Evolutionary conservation across 2,329 filamentous ascomycete species (phyloP).

Genomic region (Aspergillus hortae): DNA sequence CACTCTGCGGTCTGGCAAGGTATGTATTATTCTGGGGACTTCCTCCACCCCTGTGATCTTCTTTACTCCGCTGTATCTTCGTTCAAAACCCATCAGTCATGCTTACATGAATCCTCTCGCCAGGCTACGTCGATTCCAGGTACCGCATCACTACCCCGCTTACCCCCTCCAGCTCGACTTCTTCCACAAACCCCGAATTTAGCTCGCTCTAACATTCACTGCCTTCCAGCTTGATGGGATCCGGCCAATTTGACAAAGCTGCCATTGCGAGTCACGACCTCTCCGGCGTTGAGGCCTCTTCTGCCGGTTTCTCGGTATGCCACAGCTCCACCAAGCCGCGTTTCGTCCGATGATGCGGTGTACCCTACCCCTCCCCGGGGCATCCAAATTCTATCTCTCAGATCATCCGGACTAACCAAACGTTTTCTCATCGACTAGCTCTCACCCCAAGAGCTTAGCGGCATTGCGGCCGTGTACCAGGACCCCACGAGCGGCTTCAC

Average conservation of each 20-base stretch:
- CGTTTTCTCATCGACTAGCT: conserved; percentile 34
- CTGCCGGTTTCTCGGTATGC: conserved; percentile 68
- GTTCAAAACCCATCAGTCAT: not conserved
- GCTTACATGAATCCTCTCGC: conserved; percentile 10
- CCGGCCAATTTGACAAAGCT: conserved; percentile 75
- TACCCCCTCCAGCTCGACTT: conserved; percentile 8
- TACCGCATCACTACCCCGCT: conserved; percentile 34
- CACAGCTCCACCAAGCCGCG: conserved; percentile 10
- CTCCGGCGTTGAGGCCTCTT: conserved; percentile 74
- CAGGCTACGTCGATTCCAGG: conserved; percentile 63
- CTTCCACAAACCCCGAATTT: conserved; percentile 10
- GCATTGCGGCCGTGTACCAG: conserved; percentile 51
- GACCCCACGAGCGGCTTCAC: conserved; percentile 46
- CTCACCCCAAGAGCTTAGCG: conserved; percentile 53
- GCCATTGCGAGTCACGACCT: conserved; percentile 79
- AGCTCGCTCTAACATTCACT: conserved; percentile 7
- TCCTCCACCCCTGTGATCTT: not conserved
- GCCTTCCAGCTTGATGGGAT: conserved; percentile 67
- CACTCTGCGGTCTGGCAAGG: conserved; percentile 37
- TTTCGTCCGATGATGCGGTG: not conserved
- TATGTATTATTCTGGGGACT: conserved; percentile 13
- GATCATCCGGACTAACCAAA: not conserved
- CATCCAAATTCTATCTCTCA: not conserved
- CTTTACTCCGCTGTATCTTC: not conserved
- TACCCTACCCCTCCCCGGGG: not conserved